Evolutionary conservation across 2,329 filamentous ascomycete species (phyloP), one percentile per base, ranked within the genome.

Genomic region (Phaeosphaeriaceae sp.): DNA sequence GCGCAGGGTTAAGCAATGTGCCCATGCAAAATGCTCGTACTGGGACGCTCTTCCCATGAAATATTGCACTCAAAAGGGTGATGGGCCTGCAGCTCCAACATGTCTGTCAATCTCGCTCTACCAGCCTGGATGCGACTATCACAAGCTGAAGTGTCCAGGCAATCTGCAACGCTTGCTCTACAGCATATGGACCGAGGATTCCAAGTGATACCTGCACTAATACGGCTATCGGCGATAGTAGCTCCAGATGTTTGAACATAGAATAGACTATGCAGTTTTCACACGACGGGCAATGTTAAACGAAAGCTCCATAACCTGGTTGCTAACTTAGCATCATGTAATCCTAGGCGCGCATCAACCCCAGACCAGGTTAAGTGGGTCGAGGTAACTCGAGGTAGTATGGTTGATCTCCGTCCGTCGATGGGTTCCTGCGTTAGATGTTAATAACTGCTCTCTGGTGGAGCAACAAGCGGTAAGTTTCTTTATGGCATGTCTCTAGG

Each of bases 1-100:
- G 45, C 44, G 47, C 52, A 46, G 57, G 54, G 37, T 46, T 43
- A 28, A 35, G 30, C 45, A 23, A 42, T 17, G 37, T 36, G 46
- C 48, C 43, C 26, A 49, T 46, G 44, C 50, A 34, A 37, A 50
- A 43, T 33, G 37, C 34, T 33, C 40, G 42, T 41, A 8, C 26
- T 28, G 46, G 46, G 30, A 49, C 41, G 35, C 52, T 40, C 46
- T 42, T 23, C 45, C 43, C 39, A 40, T 30, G 23, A 26, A 26
- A 26, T 26, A 26, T 26, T 8, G 23, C 23, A 26, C 23, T 26
- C 23, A 26, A 26, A 26, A 9, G 11, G 23, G 23, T 26, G 4
- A n/a, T n/a, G 23, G 23, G 23, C 23, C 6, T 26, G 23, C 6
- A 26, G 23, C 23, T 9, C 23, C 23, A 26, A 26, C 32, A 15